Percentiles rank a stretch among this genome's conserved stretches.
Evolutionary conservation across 495 filamentous ascomycete species (phyloP).

Genomic region (Pyronema domesticum): DNA sequence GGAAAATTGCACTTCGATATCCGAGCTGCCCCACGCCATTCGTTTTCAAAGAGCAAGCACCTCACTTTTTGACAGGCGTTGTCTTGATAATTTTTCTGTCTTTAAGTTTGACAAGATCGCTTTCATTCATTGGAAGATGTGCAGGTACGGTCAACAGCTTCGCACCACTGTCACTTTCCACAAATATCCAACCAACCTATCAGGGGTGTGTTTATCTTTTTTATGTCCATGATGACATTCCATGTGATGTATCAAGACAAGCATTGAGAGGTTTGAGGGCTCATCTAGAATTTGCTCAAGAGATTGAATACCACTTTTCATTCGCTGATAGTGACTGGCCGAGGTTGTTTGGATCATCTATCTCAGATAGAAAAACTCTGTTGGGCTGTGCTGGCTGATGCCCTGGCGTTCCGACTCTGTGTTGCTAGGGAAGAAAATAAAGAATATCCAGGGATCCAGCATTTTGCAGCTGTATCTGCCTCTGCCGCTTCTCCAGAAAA

Average conservation of each 20-base stretch:
- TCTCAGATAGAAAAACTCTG: not conserved
- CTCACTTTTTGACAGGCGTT: no score
- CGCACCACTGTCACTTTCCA: no score
- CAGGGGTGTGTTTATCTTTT: not conserved
- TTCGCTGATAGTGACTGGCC: not conserved
- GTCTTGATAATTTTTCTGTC: no score
- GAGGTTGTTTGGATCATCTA: not conserved
- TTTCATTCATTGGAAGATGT: no score
- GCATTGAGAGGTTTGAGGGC: not conserved
- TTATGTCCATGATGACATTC: not conserved
- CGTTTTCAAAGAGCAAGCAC: no score
- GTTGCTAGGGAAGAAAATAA: not conserved
- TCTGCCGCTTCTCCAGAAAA: not conserved
- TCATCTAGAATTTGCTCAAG: not conserved
- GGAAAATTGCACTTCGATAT: no score
- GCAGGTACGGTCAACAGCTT: no score
- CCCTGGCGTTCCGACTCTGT: not conserved
- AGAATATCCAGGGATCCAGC: no score
- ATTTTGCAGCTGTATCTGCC: not conserved
- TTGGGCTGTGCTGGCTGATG: not conserved
- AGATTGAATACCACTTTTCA: not conserved
- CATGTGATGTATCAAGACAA: not conserved
- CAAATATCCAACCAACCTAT: no score
- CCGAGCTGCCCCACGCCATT: no score
- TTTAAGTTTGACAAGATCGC: no score